Percentiles rank a stretch among this genome's conserved stretches.
phyloP scores from a whole-genome alignment of 2,329 filamentous ascomycete species.

The Macrophomina phaseolina region DNA sequence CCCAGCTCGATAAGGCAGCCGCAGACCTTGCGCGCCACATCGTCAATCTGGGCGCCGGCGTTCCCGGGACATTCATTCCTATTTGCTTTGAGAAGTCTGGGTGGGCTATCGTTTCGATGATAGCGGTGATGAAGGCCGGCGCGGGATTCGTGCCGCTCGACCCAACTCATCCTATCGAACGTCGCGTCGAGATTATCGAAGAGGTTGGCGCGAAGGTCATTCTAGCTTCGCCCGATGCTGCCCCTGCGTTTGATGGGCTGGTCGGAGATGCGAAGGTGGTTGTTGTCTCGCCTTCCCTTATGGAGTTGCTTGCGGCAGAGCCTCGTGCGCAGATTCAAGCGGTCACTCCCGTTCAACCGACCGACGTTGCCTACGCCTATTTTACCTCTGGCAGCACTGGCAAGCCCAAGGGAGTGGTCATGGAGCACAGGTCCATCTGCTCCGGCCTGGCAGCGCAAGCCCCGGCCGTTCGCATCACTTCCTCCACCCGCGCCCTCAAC shows the following conservation, averaged over 20 bases:
- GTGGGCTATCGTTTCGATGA: slow-evolving; percentile 42
- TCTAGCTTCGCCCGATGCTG: slow-evolving; percentile 34
- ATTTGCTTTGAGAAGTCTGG: slow-evolving; percentile 21
- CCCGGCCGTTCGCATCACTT: slow-evolving; percentile 21
- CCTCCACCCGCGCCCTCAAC: slow-evolving; percentile 31
- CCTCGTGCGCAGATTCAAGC: slow-evolving; percentile 54
- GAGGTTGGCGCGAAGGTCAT: slow-evolving; percentile 41
- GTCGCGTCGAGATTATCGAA: slow-evolving; percentile 28
- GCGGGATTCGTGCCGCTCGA: slow-evolving; percentile 36
- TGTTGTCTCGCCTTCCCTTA: slow-evolving; percentile 29
- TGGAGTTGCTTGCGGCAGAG: slow-evolving; percentile 37
- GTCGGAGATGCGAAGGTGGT: slow-evolving; percentile 32
- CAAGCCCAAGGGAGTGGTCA: slow-evolving; percentile 37
- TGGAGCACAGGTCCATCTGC: slow-evolving; percentile 40
- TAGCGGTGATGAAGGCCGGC: slow-evolving; percentile 44
- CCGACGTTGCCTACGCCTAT: slow-evolving; percentile 30
- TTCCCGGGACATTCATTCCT: not conserved
- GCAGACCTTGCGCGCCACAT: slow-evolving; percentile 49
- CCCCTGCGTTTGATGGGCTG: slow-evolving; percentile 12
- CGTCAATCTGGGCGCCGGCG: slow-evolving; percentile 35
- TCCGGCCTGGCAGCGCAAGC: slow-evolving; percentile 35
- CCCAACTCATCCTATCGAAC: slow-evolving; percentile 28
- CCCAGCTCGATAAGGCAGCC: slow-evolving; percentile 46
- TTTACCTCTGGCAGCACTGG: slow-evolving; percentile 36
- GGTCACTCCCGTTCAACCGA: slow-evolving; percentile 42